Evolutionary conservation across 768 basidiomycete species (phyloP), one percentile per base, ranked within the genome.

Genomic region (Lactifluus hygrophoroides): DNA sequence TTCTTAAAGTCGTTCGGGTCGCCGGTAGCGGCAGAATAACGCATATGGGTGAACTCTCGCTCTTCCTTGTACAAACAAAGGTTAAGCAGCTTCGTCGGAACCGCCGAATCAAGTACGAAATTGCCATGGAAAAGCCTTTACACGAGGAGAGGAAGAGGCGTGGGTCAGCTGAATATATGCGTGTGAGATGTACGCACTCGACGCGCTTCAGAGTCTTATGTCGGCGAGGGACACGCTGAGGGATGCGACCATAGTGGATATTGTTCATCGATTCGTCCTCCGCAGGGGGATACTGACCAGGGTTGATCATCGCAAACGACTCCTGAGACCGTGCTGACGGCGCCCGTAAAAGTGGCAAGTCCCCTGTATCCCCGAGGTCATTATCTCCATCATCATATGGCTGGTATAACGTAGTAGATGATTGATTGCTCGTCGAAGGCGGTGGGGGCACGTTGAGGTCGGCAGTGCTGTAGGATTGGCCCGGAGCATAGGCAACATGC

Each of bases 181-280:
- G 5, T 14, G 28, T n/a, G 5, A 6, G 16, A 30, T 10, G 43
- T 3, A 80, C 83, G 75, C 64, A 86, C 81, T 89, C 89, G 64
- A 95, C 89, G 68, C 83, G 84, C 76, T 96, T 97, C 69, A 93
- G 84, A 0, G 94, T 98, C 77, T 94, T 95, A 76, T 93, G 85
- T 51, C 94, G 75, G 48, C 95, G 74, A 0, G 92, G 87, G 1
- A 96, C 88, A 23, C 94, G 79, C 67, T 94, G 90, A 0, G 95
- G 94, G 57, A 96, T 93, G 11, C 86, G 76, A 0, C 95, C 94
- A 68, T 95, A 97, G 19, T 91, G 78, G 57, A 90, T 89, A 60
- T 88, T 86, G 66, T 67, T 79, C 47, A 77, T 77, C n/a, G 47
- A 62, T 19, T 64, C 66, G 7, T 68, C 66, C 19, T 79, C 74